Evolutionary conservation across 164 flowering plant species (phyloP).

Genomic region (Echeveria elegans): DNA sequence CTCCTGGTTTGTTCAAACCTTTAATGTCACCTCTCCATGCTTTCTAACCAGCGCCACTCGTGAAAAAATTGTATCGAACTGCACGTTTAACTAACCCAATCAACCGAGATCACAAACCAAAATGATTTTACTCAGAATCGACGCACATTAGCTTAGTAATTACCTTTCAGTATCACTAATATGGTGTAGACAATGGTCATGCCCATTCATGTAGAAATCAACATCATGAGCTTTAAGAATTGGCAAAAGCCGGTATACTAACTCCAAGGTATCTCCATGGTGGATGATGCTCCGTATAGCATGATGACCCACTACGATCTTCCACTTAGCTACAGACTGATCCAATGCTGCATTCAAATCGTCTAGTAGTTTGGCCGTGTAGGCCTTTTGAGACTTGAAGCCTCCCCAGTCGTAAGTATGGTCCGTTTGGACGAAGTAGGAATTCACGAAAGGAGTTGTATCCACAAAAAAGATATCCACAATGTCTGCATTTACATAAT

Average conservation of each 20-base stretch:
- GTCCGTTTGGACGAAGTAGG: slow-evolving; percentile 27
- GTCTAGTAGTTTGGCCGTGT: slow-evolving; percentile 34
- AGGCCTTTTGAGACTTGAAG: slow-evolving; percentile 27
- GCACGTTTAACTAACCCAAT: slow-evolving; percentile 10
- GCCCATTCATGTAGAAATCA: slow-evolving; percentile 67
- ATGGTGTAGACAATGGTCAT: slow-evolving; percentile 65
- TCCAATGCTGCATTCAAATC: slow-evolving; percentile 41
- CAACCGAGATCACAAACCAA: neutral
- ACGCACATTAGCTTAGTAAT: neutral
- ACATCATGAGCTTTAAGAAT: slow-evolving; percentile 51
- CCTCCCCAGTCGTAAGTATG: slow-evolving; percentile 49
- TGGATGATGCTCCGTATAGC: slow-evolving; percentile 44
- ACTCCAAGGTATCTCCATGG: slow-evolving; percentile 52
- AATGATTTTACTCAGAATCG: too few species aligned
- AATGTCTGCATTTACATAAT: slow-evolving; percentile 17
- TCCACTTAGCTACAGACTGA: slow-evolving; percentile 54
- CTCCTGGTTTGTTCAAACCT: slow-evolving; percentile 15
- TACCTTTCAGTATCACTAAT: slow-evolving; percentile 42
- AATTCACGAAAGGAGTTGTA: slow-evolving; percentile 43
- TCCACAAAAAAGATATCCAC: slow-evolving; percentile 46
- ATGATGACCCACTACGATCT: slow-evolving; percentile 67
- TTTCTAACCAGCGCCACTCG: slow-evolving; percentile 72
- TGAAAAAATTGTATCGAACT: slow-evolving; percentile 48
- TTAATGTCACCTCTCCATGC: slow-evolving; percentile 55
- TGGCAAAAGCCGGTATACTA: slow-evolving; percentile 35